Conservation (phyloP, 2,329 filamentous ascomycete species). For the Aspergillus sp. region DNA sequence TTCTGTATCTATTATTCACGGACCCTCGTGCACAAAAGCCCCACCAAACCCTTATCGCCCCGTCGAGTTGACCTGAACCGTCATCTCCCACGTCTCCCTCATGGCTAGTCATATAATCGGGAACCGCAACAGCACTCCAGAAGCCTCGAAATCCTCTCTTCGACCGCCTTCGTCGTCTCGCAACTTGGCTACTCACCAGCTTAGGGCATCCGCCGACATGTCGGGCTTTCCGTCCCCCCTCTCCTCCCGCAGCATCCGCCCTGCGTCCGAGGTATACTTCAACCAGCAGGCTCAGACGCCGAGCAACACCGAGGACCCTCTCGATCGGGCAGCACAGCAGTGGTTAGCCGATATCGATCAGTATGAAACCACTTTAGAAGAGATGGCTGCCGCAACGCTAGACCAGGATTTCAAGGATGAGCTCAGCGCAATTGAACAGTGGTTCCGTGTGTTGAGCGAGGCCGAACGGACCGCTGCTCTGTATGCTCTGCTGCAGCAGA, state of each 20-base stretch:
- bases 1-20: constrained; percentile 36
- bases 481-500: constrained; percentile 95
- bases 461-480: constrained; percentile 93
- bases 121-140: constrained; percentile 96
- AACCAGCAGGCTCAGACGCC: constrained; percentile 72
- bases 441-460: constrained; percentile 97
- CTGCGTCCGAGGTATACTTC: constrained; percentile 90
- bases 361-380: constrained; percentile 96
- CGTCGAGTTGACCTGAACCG: constrained; percentile 9
- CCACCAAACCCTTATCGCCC: constrained; percentile 6
- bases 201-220: constrained; percentile 96
- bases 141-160: constrained; percentile 77
- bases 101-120: constrained; percentile 68
- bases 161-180: constrained; percentile 84
- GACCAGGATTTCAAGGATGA: constrained; percentile 99
- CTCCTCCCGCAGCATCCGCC: constrained; percentile 77
- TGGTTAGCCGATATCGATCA: constrained; percentile 99
- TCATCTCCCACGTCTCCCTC: constrained; percentile 18
- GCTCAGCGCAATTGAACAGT: constrained; percentile 97
- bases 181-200: constrained; percentile 74
- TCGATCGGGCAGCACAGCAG: constrained; percentile 93
- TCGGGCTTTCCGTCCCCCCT: constrained; percentile 73
- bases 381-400: constrained; percentile 97
- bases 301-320: constrained; percentile 73
- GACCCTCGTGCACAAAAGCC: constrained; percentile 17